Evolutionary conservation across 2,329 filamentous ascomycete species (phyloP).

Genomic region (Volutella citrinella): DNA sequence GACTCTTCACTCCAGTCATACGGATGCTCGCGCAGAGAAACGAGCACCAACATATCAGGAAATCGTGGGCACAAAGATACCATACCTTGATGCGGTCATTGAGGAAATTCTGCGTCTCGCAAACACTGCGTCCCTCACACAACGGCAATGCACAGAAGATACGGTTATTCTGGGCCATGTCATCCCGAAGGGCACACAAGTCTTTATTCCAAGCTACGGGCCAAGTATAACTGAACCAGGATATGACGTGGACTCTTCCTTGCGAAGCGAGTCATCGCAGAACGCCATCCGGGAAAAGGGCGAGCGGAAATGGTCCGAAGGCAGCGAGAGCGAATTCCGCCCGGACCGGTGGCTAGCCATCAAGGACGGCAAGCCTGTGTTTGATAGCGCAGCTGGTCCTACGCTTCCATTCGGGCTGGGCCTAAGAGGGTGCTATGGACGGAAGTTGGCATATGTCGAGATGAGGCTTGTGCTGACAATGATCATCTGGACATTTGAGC

Average conservation of each 20-base stretch:
- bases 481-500: no score
- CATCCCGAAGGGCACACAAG: not conserved
- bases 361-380: no score
- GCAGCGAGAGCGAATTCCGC: not conserved
- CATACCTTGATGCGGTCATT: conserved; percentile 30
- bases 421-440: no score
- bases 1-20: conserved; percentile 13
- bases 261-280: not conserved
- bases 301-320: not conserved
- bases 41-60: conserved; percentile 24
- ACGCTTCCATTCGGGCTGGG: no score
- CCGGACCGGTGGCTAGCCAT: not conserved
- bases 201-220: not conserved
- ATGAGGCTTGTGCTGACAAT: no score
- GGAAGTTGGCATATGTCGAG: no score
- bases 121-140: not conserved
- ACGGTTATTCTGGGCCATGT: not conserved
- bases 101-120: conserved; percentile 30
- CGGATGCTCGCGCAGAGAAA: conserved; percentile 9
- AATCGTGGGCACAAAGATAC: conserved; percentile 17
- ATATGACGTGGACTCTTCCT: not conserved
- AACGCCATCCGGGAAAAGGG: no score
- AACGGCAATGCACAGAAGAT: not conserved
- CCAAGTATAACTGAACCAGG: not conserved
- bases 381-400: no score